A percentile compares a stretch with the other conserved stretches of the same genome.
Conservation (phyloP, 805 yeast genomes). For the Candida taoyuanica region DNA sequence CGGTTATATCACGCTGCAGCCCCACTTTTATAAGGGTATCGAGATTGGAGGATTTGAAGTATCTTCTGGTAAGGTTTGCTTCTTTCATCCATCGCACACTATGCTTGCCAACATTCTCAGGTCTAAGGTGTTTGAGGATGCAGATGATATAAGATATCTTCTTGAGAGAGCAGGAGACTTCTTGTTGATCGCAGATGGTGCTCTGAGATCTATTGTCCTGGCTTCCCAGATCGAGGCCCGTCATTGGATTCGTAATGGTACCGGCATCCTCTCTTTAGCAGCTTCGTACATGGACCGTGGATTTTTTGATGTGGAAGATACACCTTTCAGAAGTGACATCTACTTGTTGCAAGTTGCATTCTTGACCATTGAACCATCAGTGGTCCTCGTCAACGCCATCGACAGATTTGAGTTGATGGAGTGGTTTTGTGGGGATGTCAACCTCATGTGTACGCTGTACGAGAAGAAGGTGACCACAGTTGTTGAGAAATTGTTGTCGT, state of each 20-base stretch:
- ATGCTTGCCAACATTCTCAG: conserved; percentile 37
- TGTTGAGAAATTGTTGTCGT: conserved; percentile 74
- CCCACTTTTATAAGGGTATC: conserved; percentile 23
- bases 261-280: conserved; percentile 46
- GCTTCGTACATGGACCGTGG: conserved; percentile 39
- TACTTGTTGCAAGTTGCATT: conserved; percentile 61
- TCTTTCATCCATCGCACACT: conserved; percentile 56
- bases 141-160: not conserved
- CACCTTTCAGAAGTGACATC: conserved; percentile 67
- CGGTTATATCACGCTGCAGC: conserved; percentile 3
- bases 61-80: conserved; percentile 47
- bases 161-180: conserved; percentile 32
- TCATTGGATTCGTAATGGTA: conserved; percentile 74
- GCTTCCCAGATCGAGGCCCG: conserved; percentile 58
- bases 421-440: conserved; percentile 40
- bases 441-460: conserved; percentile 39
- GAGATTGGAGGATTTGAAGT: conserved; percentile 35
- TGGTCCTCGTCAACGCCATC: conserved; percentile 52
- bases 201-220: conserved; percentile 56
- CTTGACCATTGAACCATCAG: conserved; percentile 43
- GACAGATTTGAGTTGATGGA: conserved; percentile 55
- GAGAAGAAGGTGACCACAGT: conserved; percentile 49
- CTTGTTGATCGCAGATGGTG: conserved; percentile 47
- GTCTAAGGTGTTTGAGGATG: not conserved
- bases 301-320: conserved; percentile 34